phyloP scores from a whole-genome alignment of 2,329 filamentous ascomycete species.

The Aspergillus hiratsukae region DNA sequence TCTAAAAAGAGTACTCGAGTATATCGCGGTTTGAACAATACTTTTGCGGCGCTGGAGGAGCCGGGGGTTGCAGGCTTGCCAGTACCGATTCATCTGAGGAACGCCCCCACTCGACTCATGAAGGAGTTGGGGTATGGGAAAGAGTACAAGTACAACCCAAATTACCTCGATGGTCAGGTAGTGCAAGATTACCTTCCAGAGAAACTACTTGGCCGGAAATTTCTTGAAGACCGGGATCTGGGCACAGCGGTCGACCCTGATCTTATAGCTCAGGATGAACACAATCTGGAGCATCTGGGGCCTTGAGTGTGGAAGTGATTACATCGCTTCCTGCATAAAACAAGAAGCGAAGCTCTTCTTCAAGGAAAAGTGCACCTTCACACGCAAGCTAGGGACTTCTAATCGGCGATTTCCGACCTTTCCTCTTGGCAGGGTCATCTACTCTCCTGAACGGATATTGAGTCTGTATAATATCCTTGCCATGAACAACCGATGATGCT shows the following conservation, averaged over 20 bases:
- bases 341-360: background rate
- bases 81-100: constrained; percentile 81
- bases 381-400: background rate
- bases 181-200: constrained; percentile 88
- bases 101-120: constrained; percentile 90
- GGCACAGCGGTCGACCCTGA: constrained; percentile 74
- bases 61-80: constrained; percentile 77
- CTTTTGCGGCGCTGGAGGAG: constrained; percentile 71
- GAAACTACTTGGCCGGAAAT: constrained; percentile 62
- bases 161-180: constrained; percentile 77
- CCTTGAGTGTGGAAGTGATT: background rate
- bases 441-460: background rate
- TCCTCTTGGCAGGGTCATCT: background rate
- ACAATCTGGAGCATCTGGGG: background rate
- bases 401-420: background rate
- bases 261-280: constrained; percentile 32
- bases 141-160: constrained; percentile 95
- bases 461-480: background rate
- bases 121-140: constrained; percentile 85
- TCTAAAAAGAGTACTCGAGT: constrained; percentile 83
- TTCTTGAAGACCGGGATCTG: constrained; percentile 75
- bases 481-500: background rate
- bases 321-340: background rate
- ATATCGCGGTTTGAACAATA: constrained; percentile 78
- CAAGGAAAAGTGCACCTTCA: background rate